Conservation (phyloP, 2,329 filamentous ascomycete species). For the Thielaviopsis ethacetica region DNA sequence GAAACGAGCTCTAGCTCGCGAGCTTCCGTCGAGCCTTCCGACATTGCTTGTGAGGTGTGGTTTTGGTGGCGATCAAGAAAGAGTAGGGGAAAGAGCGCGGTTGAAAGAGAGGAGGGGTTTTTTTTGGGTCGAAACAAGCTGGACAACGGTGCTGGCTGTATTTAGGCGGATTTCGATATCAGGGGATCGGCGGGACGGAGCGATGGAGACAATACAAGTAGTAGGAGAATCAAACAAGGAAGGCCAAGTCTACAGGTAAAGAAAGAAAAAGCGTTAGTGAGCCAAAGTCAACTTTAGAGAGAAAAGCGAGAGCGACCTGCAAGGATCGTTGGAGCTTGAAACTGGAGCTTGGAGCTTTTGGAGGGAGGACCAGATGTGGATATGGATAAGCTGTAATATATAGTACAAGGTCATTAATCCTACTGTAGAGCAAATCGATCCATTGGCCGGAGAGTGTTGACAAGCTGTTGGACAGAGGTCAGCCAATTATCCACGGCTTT, state of each 20-base stretch:
- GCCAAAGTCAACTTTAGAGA: background rate
- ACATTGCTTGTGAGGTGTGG: conserved; percentile 17
- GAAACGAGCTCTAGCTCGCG: conserved; percentile 69
- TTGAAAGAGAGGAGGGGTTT: background rate
- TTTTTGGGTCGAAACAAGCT: background rate
- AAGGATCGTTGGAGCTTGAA: too few species aligned
- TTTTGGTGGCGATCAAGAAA: background rate
- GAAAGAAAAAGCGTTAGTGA: background rate
- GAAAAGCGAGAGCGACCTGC: background rate
- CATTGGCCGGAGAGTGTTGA: too few species aligned
- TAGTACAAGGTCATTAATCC: too few species aligned
- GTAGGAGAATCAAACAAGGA: background rate
- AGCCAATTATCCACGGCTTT: too few species aligned
- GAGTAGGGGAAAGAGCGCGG: background rate
- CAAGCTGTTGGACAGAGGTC: too few species aligned
- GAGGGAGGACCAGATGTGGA: too few species aligned
- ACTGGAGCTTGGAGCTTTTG: too few species aligned
- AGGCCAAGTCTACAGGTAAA: background rate
- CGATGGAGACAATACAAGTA: background rate
- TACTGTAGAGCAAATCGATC: too few species aligned
- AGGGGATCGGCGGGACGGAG: background rate
- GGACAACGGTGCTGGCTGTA: background rate
- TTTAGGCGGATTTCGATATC: background rate
- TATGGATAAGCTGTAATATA: too few species aligned
- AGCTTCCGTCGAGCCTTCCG: conserved; percentile 33